These are phyloP conservation scores for Paecilomyces formosus DNA, from an alignment of 2,329 filamentous ascomycete species.

Conservation along the genomic window DNA sequence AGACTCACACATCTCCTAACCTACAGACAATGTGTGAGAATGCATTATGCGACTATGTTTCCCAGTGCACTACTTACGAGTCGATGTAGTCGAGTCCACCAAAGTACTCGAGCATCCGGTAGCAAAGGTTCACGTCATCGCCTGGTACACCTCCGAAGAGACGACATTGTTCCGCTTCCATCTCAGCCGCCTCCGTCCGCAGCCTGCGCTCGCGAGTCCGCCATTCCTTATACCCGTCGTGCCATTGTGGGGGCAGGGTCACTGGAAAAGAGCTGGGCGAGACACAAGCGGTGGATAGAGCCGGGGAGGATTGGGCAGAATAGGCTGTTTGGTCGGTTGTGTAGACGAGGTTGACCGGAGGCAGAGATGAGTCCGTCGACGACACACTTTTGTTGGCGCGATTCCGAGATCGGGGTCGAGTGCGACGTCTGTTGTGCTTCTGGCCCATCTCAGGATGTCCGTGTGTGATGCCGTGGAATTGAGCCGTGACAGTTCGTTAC, in stretches of 20 bases:
- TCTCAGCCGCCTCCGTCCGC: conserved; percentile 18
- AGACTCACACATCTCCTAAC: background rate
- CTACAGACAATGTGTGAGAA: background rate
- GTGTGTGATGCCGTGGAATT: background rate
- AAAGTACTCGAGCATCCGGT: conserved; percentile 44
- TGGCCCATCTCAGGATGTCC: conserved; percentile 32
- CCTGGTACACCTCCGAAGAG: conserved; percentile 39
- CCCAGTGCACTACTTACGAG: conserved; percentile 20
- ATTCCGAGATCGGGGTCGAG: conserved; percentile 33
- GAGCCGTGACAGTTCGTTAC: background rate
- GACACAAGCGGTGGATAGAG: conserved; percentile 14
- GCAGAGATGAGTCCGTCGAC: conserved; percentile 5
- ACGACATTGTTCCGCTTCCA: conserved; percentile 37
- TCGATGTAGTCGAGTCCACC: conserved; percentile 43
- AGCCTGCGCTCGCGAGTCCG: conserved; percentile 26
- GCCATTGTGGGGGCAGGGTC: conserved; percentile 33
- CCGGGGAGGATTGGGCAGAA: conserved; percentile 7
- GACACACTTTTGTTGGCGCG: conserved; percentile 12
- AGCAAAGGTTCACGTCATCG: conserved; percentile 38
- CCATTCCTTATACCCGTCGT: conserved; percentile 34
- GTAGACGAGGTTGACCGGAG: conserved; percentile 15
- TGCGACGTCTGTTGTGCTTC: conserved; percentile 40
- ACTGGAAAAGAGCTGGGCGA: conserved; percentile 17
- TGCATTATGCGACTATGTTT: background rate
- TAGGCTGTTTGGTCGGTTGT: conserved; percentile 10